phyloP scores from a whole-genome alignment of 2,329 filamentous ascomycete genomes.

The Penicillium sp. region DNA sequence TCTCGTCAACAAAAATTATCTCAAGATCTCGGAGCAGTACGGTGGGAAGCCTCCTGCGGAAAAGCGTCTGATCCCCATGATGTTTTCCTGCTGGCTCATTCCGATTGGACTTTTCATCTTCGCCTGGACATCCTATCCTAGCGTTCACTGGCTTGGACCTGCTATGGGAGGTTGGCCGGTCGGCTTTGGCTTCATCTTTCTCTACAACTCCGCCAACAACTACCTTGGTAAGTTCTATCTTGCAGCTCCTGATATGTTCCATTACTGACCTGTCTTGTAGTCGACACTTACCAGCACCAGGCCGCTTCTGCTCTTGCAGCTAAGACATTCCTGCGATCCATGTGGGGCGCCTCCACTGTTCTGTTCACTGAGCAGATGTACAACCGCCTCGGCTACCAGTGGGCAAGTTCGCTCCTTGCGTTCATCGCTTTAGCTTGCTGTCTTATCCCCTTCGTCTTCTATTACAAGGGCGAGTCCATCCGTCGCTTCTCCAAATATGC shows the following conservation, averaged over 20 bases:
- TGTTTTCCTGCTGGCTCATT: conserved; percentile 71
- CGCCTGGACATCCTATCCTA: conserved; percentile 66
- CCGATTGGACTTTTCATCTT: conserved; percentile 66
- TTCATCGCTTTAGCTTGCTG: conserved; percentile 77
- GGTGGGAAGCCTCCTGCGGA: conserved; percentile 75
- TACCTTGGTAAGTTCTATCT: conserved; percentile 51
- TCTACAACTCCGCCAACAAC: conserved; percentile 77
- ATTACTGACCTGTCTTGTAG: conserved; percentile 24
- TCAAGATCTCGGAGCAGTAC: conserved; percentile 60
- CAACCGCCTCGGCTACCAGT: conserved; percentile 66
- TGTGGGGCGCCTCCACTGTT: conserved; percentile 76
- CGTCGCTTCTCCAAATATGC: conserved; percentile 69
- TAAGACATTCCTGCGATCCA: conserved; percentile 74
- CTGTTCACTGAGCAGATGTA: conserved; percentile 85
- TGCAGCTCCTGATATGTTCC: not conserved
- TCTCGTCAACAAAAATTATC: conserved; percentile 77
- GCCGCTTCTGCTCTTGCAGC: conserved; percentile 78
- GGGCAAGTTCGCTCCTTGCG: conserved; percentile 70
- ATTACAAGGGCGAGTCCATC: conserved; percentile 70
- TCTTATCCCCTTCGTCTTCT: conserved; percentile 79
- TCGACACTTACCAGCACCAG: conserved; percentile 68
- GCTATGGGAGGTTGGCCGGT: conserved; percentile 68
- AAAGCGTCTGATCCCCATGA: conserved; percentile 77
- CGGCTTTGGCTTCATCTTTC: conserved; percentile 78
- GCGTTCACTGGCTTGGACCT: conserved; percentile 69